Base-by-base conservation (phyloP, 2,329 filamentous ascomycete genomes). In the Xylariales sp. region DNA sequence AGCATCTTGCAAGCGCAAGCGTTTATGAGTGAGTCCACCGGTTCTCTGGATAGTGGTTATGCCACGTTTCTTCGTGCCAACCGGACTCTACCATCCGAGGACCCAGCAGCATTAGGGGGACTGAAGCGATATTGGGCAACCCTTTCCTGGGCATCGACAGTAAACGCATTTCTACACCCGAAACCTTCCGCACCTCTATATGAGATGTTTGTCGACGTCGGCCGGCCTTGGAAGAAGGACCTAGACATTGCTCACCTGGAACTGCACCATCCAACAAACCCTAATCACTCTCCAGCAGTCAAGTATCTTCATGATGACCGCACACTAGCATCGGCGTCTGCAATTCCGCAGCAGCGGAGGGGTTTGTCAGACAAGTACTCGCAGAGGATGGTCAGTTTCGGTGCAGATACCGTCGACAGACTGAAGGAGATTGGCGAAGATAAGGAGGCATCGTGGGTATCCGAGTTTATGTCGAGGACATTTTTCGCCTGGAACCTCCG, bases 191-290 rank as follows among this genome's bases (percentile, higher is more conserved):
- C 67, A 15, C 49, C 59, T 5, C 59, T 76, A 1, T 81, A 78
- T 41, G 73, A 80, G 43, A 58, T 64, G 0, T 79, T 80, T 45
- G 62, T 73, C 27, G 62, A 65, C 29, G 63, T 75, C 4, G 71
- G 70, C 16, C 57, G 66, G 36, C 62, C 61, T 12, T 57, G 71
- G 12, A 49, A 57, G 1, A 55, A 70, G 27, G 53, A 54, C 6
- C 54, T 78, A 6, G 70, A 76, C 37, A 62, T 65, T 22, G 76
- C 76, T 0, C 77, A 80, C 48, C 61, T 81, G 3, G 64, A 71
- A 20, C 62, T 81, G 2, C 64, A 74, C 43, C 76, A 80, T 51
- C 77, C 77, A 0, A 70, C 69, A 0, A 61, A 62, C 3, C 76
- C 77, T 0, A 65, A 67, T 19, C 64, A 70, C 16, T 55, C 60